Percentiles rank a stretch among this genome's conserved stretches.
Conservation (phyloP, 306 rosid genomes). For the Carpinus viminea region DNA sequence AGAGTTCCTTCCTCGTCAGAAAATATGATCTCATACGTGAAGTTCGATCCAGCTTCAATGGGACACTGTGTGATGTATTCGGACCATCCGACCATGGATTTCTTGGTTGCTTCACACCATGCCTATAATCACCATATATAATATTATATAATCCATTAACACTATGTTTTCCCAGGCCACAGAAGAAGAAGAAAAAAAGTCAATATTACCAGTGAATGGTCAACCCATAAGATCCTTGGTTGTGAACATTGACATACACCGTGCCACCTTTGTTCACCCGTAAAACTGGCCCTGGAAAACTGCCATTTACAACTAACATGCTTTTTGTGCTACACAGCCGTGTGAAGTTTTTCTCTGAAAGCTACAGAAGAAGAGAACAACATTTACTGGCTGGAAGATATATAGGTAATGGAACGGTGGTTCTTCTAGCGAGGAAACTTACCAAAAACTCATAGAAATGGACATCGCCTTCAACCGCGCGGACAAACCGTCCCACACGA, state of each 20-base stretch:
- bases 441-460: neutral
- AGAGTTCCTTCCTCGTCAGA: conserved; percentile 42
- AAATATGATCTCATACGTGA: conserved; percentile 31
- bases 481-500: neutral
- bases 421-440: neutral
- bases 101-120: conserved; percentile 38
- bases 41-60: conserved; percentile 23
- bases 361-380: neutral
- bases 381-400: too few relatives aligned
- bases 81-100: conserved; percentile 47
- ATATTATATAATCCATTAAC: too few relatives aligned
- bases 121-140: conserved; percentile 13
- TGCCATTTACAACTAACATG: neutral
- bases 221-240: neutral
- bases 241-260: neutral
- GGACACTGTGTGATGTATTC: conserved; percentile 40
- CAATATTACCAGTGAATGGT: conserved; percentile 7
- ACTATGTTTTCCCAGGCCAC: too few relatives aligned
- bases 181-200: too few relatives aligned
- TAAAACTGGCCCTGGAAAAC: conserved; percentile 8
- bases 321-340: neutral
- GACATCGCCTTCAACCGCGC: neutral
- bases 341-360: neutral
- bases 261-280: conserved; percentile 11
- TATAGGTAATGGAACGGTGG: neutral